A percentile compares a stretch with the other conserved stretches of the same genome.
Evolutionary conservation across 1,139 yeast species (phyloP).

Genomic region (Debaryomycetaceae sp.): DNA sequence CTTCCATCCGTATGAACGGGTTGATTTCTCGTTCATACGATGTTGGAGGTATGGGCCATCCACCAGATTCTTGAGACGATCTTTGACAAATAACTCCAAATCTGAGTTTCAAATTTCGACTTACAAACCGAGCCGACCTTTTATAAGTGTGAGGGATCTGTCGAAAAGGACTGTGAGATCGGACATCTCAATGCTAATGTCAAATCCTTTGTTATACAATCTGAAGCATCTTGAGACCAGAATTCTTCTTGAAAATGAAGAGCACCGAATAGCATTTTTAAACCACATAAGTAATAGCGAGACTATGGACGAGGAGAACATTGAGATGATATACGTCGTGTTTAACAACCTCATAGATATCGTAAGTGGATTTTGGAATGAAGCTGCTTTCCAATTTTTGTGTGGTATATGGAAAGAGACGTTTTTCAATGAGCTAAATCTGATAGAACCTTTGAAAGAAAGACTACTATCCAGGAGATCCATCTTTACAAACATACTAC

Average conservation of each 20-base stretch:
- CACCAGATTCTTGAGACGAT: background rate
- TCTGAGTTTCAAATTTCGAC: no score
- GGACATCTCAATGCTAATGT: background rate
- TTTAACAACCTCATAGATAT: conserved; percentile 15
- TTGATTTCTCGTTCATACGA: background rate
- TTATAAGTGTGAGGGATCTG: no score
- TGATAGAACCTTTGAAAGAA: conserved; percentile 12
- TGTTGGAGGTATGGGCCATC: background rate
- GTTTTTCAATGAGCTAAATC: conserved; percentile 5
- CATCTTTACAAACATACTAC: conserved; percentile 17
- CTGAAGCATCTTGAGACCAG: background rate
- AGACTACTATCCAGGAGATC: conserved; percentile 15
- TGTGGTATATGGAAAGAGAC: conserved; percentile 20
- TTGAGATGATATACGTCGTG: conserved; percentile 10
- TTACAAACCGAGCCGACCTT: no score
- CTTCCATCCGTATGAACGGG: background rate
- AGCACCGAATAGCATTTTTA: background rate
- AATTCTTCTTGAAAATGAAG: background rate
- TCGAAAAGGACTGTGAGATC: background rate
- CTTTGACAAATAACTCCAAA: background rate
- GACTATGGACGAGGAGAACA: conserved; percentile 9
- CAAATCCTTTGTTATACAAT: background rate
- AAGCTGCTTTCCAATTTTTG: conserved; percentile 12
- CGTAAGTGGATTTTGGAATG: conserved; percentile 14
- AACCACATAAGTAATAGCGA: background rate